Base-by-base conservation (phyloP, 2,329 filamentous ascomycete genomes). In the Magnaporthales sp. region DNA sequence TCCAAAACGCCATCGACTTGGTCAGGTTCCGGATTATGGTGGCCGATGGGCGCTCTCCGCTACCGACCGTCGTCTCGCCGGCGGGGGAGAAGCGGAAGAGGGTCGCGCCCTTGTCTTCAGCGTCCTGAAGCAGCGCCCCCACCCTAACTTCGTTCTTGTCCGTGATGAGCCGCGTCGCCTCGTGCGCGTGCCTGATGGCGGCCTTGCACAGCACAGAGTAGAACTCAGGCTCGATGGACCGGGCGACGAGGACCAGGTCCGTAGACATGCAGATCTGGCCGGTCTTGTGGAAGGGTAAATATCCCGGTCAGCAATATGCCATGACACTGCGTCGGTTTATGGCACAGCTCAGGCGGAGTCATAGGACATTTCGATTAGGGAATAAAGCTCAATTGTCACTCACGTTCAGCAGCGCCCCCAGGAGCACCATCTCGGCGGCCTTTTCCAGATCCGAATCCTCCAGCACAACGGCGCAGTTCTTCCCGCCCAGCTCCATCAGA, bases 1-100 rank as follows among this genome's bases (percentile, higher is more conserved):
- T 75, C 72, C 83, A 88, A 6, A 89, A 71, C 61, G 86, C 83
- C 86, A 88, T 88, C 2, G 82, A 80, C 72, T 82, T 81, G 38
- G 77, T 85, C 15, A 88, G 81, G 62, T 80, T 80, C 2, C 89
- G 73, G 32, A 38, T 38, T 11, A 38, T 38, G 32, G 32, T 38
- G 32, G 9, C 32, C 4, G 32, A 38, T 13, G 32, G 32, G 10
- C 32, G 32, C 32, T 38, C 32, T 13, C 10, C 8, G 32, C 32
- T 38, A 13, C 32, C 32, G 10, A 11, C 32, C 10, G 32, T 13
- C 32, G 32, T 38, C 32, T 38, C 32, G 10, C 32, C 32, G 4
- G 32, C 32, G 9, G 32, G 3, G 4, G 32, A 38, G 32, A 38
- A 38, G 10, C 32, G 8, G 32, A 38, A 38, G 10, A 38, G 32